phyloP scores from a whole-genome alignment of 257 asterid species.

The Henckelia pumila region DNA sequence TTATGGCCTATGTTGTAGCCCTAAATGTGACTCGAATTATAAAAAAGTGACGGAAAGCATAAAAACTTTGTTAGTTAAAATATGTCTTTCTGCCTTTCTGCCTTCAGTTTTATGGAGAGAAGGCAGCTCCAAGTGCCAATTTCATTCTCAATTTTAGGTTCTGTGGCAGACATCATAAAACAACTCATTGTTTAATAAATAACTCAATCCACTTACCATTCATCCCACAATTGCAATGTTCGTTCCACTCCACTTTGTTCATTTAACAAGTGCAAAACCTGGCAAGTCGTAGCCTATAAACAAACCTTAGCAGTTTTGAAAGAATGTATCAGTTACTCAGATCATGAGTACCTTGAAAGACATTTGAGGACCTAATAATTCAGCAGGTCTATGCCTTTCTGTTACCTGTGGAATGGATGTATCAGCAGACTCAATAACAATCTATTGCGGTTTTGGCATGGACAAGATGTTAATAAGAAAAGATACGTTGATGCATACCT shows the following conservation, averaged over 20 bases:
- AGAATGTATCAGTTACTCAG: constrained; percentile 24
- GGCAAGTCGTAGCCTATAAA: constrained; percentile 27
- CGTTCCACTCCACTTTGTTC: constrained; percentile 87
- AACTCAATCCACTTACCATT: constrained; percentile 55
- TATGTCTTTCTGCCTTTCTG: background rate
- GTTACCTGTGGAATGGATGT: constrained; percentile 50
- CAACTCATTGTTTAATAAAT: constrained; percentile 12
- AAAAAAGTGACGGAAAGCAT: too few relatives aligned
- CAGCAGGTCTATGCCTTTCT: constrained; percentile 49
- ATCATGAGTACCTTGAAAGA: constrained; percentile 59
- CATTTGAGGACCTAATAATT: constrained; percentile 46
- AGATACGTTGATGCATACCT: constrained; percentile 46
- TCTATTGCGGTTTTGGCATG: constrained; percentile 16
- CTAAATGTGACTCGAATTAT: too few relatives aligned
- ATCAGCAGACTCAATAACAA: constrained; percentile 18
- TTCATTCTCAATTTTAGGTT: background rate
- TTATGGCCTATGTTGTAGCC: too few relatives aligned
- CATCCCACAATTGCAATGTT: constrained; percentile 73
- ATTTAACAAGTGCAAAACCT: constrained; percentile 78
- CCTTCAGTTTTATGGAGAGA: background rate
- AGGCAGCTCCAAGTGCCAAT: background rate
- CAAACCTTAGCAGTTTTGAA: constrained; percentile 20
- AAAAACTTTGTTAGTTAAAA: too few relatives aligned
- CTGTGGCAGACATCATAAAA: background rate
- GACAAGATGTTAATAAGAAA: constrained; percentile 19